Base-by-base conservation (phyloP, 2,329 filamentous ascomycete species). In the Fusarium sp. region DNA sequence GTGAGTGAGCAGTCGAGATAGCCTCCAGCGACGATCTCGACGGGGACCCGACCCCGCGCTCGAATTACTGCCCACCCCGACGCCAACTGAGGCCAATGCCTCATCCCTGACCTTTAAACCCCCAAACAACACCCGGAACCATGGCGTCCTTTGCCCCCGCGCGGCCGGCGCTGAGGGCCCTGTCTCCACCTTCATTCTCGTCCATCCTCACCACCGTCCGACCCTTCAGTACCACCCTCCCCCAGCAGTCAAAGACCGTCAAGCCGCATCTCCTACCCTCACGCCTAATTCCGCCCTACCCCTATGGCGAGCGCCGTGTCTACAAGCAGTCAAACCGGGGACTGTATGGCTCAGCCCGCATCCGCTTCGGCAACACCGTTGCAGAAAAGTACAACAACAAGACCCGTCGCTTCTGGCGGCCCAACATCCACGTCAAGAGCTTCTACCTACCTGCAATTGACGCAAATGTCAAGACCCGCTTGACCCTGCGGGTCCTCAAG, bases 261-360 rank as follows among this genome's bases (percentile, higher is more conserved):
- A 78, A 78, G 54, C 75, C 81, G 30, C 77, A 82, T 58, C 83
- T 81, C 39, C 82, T 88, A 60, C 86, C 86, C 36, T 75, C 78
- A 61, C 82, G 79, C 13, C 79, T 85, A n/a, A 86, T 89, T 62
- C 90, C 90, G 11, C 82, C 85, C 4, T 96, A 96, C 80, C 93
- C 93, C 1, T 91, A 93, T 81, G 92, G 92, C 51, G 87, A 88
- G 57, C 88, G 91, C 60, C 84, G 79, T 68, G 83, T 90, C 71
- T 96, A 93, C 87, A 95, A 95, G 83, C 93, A 96, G 81, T 90
- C 91, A 73, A 93, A 94, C 84, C 86, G 83, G 62, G 92, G 92
- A 47, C 89, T 94, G 9, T 94, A 93, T 82, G 93, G 91, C 73
- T 82, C 82, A 41, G 84, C 89, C 69, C 89, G 89, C 76, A 92